Evolutionary conservation across 805 yeast genomes (phyloP), one percentile per base, ranked within the genome.

Genomic region (Starmerella vaccinii): DNA sequence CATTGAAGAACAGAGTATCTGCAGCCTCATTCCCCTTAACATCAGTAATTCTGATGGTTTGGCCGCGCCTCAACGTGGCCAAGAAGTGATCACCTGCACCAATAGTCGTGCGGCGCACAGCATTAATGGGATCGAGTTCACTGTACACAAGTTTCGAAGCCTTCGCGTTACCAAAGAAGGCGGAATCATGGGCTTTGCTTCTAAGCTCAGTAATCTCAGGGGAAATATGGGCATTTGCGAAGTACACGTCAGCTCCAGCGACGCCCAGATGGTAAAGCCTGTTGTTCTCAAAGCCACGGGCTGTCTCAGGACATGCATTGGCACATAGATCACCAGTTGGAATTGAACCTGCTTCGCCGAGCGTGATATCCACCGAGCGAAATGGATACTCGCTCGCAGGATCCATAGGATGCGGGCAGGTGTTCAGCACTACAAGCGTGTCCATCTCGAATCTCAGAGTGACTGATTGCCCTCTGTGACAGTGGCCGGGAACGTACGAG

Each of bases 321-420:
- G 27, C 27, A 26, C 27, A 26, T 7, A 7, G 27, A 26, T 26
- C 27, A 26, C 27, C 27, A 9, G 9, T 9, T 26, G 27, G 27
- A 9, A 26, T 26, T 26, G 38, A 12, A 4, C 22, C 16, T 15
- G 21, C 39, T 5, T 8, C n/a, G 3, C 30, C 46, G 5, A 50
- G 8, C 3, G 26, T 44, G 27, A 50, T 46, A 18, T 46, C 46
- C 10, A 50, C 53, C 3, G 46, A 33, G 22, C 53, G 46, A 29
- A 38, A 41, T 6, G 44, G 46, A n/a, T 46, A 50, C 23, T 46
- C 46, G 4, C 34, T 4, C 16, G 48, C 42, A 9, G 53, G 49
- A 24, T 50, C 53, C 10, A 50, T 46, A 23, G 53, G 49, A 19
- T 50, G 53, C n/a, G 53, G 53, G 24, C 53, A 50, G 7, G 53